Evolutionary conservation across 495 filamentous ascomycete species (phyloP), one percentile per base, ranked within the genome.

Genomic region (Aspergillus bridgeri): DNA sequence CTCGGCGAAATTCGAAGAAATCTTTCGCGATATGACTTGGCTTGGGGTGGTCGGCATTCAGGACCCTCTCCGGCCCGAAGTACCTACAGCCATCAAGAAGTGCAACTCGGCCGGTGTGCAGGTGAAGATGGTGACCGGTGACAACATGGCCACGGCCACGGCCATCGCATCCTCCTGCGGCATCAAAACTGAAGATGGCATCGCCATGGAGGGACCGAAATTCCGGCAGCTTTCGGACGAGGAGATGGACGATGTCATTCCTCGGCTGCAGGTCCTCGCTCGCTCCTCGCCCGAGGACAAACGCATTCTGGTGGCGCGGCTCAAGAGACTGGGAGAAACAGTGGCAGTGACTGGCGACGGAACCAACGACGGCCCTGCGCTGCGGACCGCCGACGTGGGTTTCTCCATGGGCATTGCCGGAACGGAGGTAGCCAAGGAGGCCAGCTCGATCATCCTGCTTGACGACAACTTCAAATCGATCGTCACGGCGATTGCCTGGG

Each of bases 321-420:
- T 93, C 42, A 91, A 91, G 72, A 74, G 85, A 19, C 79, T 85
- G 59, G 88, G 86, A 19, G 89, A 92, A 55, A 91, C 84, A n/a
- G 89, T 93, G 33, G 89, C 89, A 42, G 89, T 93, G 1, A 96
- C 91, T 7, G 91, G 91, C 45, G 91, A 96, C 65, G 91, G 91
- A 18, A 96, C 91, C 51, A 96, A 96, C 66, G 91, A 96, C 69
- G 91, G 89, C 1, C 91, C 91, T 11, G 91, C 91, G 47, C 77
- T 96, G 55, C 90, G 89, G 65, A 86, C 86, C 60, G 90, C 91
- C 22, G 91, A 96, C 68, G 88, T 96, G 46, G 91, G 91, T 18
- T 96, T 96, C 72, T 92, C 91, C 48, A 96, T 96, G 91, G 91
- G 91, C 48, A 92, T 94, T 60, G 83, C 89, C 48, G 91, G 91